Evolutionary conservation across 2,329 filamentous ascomycete genomes (phyloP).

Genomic region (Xylaria digitata): DNA sequence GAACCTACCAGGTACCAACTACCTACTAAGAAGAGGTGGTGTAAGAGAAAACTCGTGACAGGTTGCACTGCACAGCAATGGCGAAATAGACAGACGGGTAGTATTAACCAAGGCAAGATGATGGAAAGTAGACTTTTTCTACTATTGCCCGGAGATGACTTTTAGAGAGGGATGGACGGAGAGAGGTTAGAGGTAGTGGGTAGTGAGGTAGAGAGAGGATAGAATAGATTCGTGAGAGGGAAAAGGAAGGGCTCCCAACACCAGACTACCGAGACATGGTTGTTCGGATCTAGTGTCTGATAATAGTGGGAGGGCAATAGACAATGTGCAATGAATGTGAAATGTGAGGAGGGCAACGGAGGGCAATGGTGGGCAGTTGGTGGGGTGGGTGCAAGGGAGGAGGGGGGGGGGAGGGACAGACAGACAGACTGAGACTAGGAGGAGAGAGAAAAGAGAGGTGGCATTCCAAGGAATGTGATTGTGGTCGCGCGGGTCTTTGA

Average conservation of each 20-base stretch:
- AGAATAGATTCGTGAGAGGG: constrained; percentile 12
- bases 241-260: constrained; percentile 24
- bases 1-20: constrained; percentile 21
- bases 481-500: constrained; percentile 23
- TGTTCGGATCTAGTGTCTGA: constrained; percentile 22
- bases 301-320: constrained; percentile 12
- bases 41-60: constrained; percentile 15
- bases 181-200: neutral
- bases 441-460: neutral
- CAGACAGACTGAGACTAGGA: too few relatives aligned
- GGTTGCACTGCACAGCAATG: constrained; percentile 26
- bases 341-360: neutral
- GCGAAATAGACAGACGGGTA: neutral
- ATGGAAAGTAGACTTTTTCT: neutral
- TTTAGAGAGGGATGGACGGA: neutral
- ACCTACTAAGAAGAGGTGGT: neutral
- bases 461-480: constrained; percentile 17
- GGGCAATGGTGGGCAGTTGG: constrained; percentile 13
- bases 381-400: constrained; percentile 6
- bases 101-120: neutral
- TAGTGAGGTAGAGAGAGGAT: too few relatives aligned
- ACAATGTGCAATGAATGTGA: neutral
- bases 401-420: neutral
- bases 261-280: constrained; percentile 32
- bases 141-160: constrained; percentile 2